Base-by-base conservation (phyloP, 768 basidiomycete species). In the Russula ochroleuca region DNA sequence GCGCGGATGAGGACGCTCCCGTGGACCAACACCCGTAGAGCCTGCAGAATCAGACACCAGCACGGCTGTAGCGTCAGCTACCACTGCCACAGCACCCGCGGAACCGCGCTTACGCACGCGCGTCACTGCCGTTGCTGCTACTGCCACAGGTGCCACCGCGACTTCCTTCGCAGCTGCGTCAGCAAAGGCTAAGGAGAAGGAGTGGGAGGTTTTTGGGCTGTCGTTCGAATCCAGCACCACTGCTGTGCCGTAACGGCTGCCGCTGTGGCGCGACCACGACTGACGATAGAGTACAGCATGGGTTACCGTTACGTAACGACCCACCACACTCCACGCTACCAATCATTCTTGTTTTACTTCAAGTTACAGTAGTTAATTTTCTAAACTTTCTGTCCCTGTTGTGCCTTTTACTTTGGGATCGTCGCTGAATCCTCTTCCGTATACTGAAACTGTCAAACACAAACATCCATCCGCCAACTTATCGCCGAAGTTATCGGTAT, bases 141-240 rank as follows among this genome's bases (percentile, higher is more conserved):
- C 28, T 28, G 28, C 31, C 4, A n/a, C 33, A 3, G 21, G 41
- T 9, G 17, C 19, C 19, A 19, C 51, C 11, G n/a, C 51, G 28
- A 11, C 33, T 2, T 52, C 51, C 11, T 52, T 52, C n/a, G 19
- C 10, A 35, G 52, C 8, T 8, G 45, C 43, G 15, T 23, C n/a
- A 21, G 59, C 21, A n/a, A 33, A 62, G 5, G 37, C 25, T 23
- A 65, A 53, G 40, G 55, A 38, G n/a, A 64, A 57, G 14, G 80
- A 79, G 79, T 80, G 1, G 80, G 79, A 17, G 6, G 23, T 58
- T 21, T 35, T 58, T 19, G 37, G 47, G 17, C 33, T 35, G 31
- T 15, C 56, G 11, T 48, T 57, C 21, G 57, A 48, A 23, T 19
- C 57, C 38, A 23, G 47, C 38, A 49, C 57, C 33, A 35, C 51